These are phyloP conservation scores for Wickerhamomyces kurtzmanii DNA, from an alignment of 805 yeast species.

Conservation along the genomic window DNA sequence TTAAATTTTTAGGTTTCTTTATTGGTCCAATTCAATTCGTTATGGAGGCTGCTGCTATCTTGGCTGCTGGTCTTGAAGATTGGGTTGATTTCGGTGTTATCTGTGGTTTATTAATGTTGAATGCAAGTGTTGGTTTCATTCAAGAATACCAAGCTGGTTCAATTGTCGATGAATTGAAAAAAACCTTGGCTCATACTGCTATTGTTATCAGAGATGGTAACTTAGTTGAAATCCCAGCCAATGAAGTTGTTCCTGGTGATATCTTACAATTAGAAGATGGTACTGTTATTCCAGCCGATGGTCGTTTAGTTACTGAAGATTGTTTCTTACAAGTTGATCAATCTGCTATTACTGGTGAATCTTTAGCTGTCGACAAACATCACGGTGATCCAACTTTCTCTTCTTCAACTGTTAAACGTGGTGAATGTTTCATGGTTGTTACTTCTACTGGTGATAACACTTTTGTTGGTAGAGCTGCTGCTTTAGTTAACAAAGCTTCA, in stretches of 20 bases:
- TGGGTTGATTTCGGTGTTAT: constrained; percentile 99
- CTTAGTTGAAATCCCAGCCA: constrained; percentile 65
- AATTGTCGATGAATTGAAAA: constrained; percentile 92
- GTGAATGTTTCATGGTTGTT: constrained; percentile 91
- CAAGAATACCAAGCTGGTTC: constrained; percentile 99
- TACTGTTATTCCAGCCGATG: constrained; percentile 88
- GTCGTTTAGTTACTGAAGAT: constrained; percentile 80
- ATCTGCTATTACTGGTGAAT: constrained; percentile 97
- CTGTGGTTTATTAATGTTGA: constrained; percentile 74
- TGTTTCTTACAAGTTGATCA: constrained; percentile 87
- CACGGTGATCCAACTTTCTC: constrained; percentile 83
- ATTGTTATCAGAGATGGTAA: constrained; percentile 77
- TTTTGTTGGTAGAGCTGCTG: constrained; percentile 95
- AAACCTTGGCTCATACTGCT: constrained; percentile 88
- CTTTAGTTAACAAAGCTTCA: constrained; percentile 89
- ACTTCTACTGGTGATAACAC: constrained; percentile 94
- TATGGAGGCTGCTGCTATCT: constrained; percentile 93
- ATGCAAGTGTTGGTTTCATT: constrained; percentile 91
- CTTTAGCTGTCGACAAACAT: constrained; percentile 89
- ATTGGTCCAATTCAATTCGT: constrained; percentile 96
- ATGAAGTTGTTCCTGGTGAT: constrained; percentile 93
- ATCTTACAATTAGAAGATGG: constrained; percentile 89
- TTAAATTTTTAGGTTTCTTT: constrained; percentile 80
- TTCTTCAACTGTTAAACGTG: constrained; percentile 91
- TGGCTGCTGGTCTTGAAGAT: constrained; percentile 94